phyloP scores from a whole-genome alignment of 176 grass and related monocot genomes.

The Musa itinerans region DNA sequence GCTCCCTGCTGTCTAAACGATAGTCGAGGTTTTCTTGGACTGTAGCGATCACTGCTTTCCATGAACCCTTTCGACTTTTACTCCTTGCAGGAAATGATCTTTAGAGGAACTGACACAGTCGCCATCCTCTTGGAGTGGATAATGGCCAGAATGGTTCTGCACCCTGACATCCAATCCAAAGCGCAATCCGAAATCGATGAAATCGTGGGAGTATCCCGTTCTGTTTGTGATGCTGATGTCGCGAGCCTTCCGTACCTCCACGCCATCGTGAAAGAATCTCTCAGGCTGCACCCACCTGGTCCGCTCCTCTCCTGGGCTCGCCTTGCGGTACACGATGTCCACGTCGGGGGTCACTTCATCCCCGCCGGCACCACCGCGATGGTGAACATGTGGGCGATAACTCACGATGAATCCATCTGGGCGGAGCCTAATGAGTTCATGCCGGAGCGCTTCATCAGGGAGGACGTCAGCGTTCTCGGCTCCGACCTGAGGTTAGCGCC shows the following conservation, averaged over 20 bases:
- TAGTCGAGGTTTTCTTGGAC: no score
- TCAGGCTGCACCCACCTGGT: neutral
- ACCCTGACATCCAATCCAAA: neutral
- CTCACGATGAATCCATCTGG: neutral
- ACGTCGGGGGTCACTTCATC: neutral
- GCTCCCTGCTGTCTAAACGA: no score
- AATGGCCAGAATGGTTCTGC: slow-evolving; percentile 4
- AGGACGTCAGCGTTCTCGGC: slow-evolving; percentile 1
- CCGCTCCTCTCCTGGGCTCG: slow-evolving; percentile 3
- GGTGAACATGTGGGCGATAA: slow-evolving; percentile 11
- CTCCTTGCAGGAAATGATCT: slow-evolving; percentile 5
- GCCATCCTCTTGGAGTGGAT: slow-evolving; percentile 9
- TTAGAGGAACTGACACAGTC: slow-evolving; percentile 2
- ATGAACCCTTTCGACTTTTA: neutral
- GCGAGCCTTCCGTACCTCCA: slow-evolving; percentile 1
- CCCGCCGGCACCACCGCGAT: slow-evolving; percentile 7
- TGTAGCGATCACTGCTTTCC: neutral
- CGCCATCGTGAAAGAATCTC: slow-evolving; percentile 1
- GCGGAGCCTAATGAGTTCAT: neutral
- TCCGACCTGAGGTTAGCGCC: slow-evolving; percentile 1
- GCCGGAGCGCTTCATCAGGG: neutral
- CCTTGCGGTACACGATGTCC: slow-evolving; percentile 1
- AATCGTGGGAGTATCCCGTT: neutral
- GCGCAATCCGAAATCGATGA: neutral
- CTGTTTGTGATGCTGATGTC: neutral